Conservation (phyloP, 1,139 yeast genomes). For the Yamadazyma siamensis region DNA sequence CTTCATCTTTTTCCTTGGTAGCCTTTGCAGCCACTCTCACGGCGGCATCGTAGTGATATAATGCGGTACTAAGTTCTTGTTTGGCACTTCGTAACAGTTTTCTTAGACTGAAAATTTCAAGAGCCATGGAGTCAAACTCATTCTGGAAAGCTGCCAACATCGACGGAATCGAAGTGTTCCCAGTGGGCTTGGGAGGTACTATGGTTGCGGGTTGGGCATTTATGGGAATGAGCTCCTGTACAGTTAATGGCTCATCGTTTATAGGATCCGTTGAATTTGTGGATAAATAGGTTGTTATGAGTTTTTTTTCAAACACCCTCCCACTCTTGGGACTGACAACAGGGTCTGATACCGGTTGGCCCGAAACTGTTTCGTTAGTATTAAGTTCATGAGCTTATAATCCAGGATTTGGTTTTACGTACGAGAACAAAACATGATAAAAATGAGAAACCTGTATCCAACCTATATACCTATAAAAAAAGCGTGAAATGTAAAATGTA, state of each 20-base stretch:
- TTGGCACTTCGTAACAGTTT: constrained; percentile 66
- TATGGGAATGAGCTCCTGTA: constrained; percentile 58
- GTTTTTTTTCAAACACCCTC: constrained; percentile 62
- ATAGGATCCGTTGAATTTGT: constrained; percentile 78
- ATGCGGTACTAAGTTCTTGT: constrained; percentile 70
- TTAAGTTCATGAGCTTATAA: not conserved
- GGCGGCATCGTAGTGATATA: constrained; percentile 89
- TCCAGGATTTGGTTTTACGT: constrained; percentile 4
- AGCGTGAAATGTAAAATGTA: too few species aligned
- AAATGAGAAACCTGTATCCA: too few species aligned
- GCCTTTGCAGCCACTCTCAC: constrained; percentile 78
- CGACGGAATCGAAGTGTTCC: constrained; percentile 71
- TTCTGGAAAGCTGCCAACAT: constrained; percentile 72
- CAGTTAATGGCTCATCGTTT: constrained; percentile 54
- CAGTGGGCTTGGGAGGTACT: constrained; percentile 48
- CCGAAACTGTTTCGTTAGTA: constrained; percentile 45
- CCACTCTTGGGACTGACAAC: constrained; percentile 78
- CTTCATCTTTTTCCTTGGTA: constrained; percentile 71
- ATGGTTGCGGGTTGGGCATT: constrained; percentile 18
- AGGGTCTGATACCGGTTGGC: constrained; percentile 63
- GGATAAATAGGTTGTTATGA: constrained; percentile 59
- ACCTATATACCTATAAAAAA: not conserved
- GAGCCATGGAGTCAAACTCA: constrained; percentile 86
- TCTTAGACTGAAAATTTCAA: constrained; percentile 74
- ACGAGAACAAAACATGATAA: constrained; percentile 11